phyloP scores from a whole-genome alignment of 441 rosid species.

The Viola pubescens region DNA sequence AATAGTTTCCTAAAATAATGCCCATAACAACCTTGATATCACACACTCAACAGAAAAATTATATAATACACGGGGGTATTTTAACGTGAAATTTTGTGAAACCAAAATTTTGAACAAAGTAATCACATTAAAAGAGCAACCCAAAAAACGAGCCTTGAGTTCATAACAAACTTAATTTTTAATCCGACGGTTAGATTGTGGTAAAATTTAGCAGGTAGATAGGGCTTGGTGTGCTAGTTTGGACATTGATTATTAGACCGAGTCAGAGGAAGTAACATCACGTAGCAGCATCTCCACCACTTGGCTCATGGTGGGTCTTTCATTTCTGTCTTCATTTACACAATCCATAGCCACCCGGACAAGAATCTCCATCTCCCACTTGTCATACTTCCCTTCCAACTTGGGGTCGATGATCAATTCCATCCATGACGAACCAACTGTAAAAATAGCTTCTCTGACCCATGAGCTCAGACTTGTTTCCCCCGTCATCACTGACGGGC shows the following conservation, averaged over 20 bases:
- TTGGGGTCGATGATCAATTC: constrained; percentile 19
- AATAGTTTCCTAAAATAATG: too few species aligned
- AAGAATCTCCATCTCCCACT: constrained; percentile 9
- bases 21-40: too few species aligned
- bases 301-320: constrained; percentile 31
- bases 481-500: neutral
- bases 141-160: too few species aligned
- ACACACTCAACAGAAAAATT: too few species aligned
- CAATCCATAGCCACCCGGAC: constrained; percentile 24
- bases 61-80: too few species aligned
- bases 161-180: too few species aligned
- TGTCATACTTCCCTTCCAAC: constrained; percentile 2
- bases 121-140: too few species aligned
- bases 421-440: constrained; percentile 1
- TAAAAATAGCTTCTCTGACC: constrained; percentile 13
- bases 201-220: too few species aligned
- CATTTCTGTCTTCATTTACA: constrained; percentile 25
- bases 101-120: too few species aligned
- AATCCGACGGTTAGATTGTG: too few species aligned
- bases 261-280: neutral
- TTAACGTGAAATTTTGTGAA: too few species aligned
- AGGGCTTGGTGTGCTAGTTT: too few species aligned
- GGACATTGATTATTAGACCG: neutral
- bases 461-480: constrained; percentile 7
- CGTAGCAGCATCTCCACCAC: constrained; percentile 26